phyloP scores from a whole-genome alignment of 345 rosid genomes.

The Moricandia arvensis region DNA sequence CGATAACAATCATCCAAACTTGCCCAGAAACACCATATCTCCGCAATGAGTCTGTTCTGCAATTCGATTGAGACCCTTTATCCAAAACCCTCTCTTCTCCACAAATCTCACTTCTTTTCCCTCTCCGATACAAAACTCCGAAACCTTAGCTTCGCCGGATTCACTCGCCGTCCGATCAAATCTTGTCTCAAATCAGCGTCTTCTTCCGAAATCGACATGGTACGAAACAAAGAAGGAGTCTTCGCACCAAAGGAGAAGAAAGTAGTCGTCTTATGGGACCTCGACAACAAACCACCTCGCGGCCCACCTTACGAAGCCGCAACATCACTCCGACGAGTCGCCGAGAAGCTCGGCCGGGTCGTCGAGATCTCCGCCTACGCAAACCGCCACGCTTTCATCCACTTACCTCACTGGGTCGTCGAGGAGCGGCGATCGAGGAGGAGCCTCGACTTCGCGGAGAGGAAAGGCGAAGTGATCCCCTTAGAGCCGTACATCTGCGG shows the following conservation, averaged over 20 bases:
- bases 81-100: slow-evolving; percentile 32
- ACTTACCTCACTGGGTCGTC: slow-evolving; percentile 71
- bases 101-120: slow-evolving; percentile 32
- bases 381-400: slow-evolving; percentile 85
- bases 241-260: slow-evolving; percentile 63
- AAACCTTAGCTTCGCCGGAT: slow-evolving; percentile 5
- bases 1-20: neutral
- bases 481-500: slow-evolving; percentile 55
- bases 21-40: neutral
- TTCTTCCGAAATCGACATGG: slow-evolving; percentile 76
- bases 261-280: slow-evolving; percentile 91
- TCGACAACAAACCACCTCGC: slow-evolving; percentile 92
- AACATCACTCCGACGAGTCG: slow-evolving; percentile 52
- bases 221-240: slow-evolving; percentile 64
- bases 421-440: slow-evolving; percentile 65
- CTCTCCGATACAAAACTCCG: slow-evolving; percentile 9
- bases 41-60: slow-evolving; percentile 45
- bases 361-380: slow-evolving; percentile 87
- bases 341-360: slow-evolving; percentile 63
- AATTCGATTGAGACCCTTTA: slow-evolving; percentile 32
- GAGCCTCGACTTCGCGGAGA: slow-evolving; percentile 60
- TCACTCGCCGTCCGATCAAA: slow-evolving; percentile 28
- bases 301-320: slow-evolving; percentile 85
- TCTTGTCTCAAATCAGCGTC: slow-evolving; percentile 39
- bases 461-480: slow-evolving; percentile 48